A percentile compares a stretch with the other conserved stretches of the same genome.
Evolutionary conservation across 495 filamentous ascomycete genomes (phyloP).

Genomic region (Tuber microsphaerosporum): DNA sequence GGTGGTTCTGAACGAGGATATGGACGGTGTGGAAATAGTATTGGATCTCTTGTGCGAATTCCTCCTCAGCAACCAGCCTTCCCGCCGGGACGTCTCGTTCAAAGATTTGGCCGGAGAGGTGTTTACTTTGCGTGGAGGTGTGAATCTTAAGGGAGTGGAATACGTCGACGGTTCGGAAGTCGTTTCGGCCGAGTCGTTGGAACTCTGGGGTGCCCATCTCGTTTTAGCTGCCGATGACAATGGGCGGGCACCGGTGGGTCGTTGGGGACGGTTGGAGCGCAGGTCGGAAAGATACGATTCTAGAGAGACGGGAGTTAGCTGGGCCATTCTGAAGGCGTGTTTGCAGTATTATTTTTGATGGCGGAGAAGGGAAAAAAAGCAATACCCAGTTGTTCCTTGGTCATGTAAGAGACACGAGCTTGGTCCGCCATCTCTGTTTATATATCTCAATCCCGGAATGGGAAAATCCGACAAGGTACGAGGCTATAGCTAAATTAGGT

Average conservation of each 20-base stretch:
- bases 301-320: constrained; percentile 44
- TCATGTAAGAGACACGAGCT: constrained; percentile 60
- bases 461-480: constrained; percentile 6
- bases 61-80: constrained; percentile 37
- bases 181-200: constrained; percentile 21
- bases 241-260: constrained; percentile 76
- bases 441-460: constrained; percentile 7
- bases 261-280: constrained; percentile 65
- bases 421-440: constrained; percentile 30
- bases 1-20: constrained; percentile 10
- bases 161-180: constrained; percentile 49
- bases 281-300: constrained; percentile 74
- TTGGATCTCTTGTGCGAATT: constrained; percentile 38
- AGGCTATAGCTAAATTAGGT: not conserved
- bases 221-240: constrained; percentile 50
- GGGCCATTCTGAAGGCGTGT: constrained; percentile 17
- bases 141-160: constrained; percentile 49
- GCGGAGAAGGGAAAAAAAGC: constrained; percentile 38
- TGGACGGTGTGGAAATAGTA: constrained; percentile 30
- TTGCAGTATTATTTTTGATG: constrained; percentile 10
- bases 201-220: constrained; percentile 30
- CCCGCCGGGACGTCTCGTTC: constrained; percentile 32
- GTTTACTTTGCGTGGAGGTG: constrained; percentile 41
- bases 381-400: constrained; percentile 75
- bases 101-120: constrained; percentile 25